Base-by-base conservation (phyloP, 2,329 filamentous ascomycete genomes). In the Aspergillus quadrilineatus region DNA sequence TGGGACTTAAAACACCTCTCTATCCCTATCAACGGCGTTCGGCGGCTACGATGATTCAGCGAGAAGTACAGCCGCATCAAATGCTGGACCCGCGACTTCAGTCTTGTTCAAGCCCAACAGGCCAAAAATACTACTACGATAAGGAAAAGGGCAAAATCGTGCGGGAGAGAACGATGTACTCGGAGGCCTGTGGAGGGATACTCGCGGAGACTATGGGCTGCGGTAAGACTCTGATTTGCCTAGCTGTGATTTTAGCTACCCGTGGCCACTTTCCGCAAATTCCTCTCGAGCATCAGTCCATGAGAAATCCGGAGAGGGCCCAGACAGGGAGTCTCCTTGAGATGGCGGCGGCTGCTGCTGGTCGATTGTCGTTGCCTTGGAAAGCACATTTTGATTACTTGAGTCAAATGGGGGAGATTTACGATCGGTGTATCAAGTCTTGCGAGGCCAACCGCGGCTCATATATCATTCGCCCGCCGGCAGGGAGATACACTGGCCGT, bases 211-310 rank as follows among this genome's bases (percentile, higher is more conserved):
- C 76, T 14, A 80, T 80, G 77, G 81, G 81, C 30, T 76, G 78
- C 46, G 92, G 93, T 0, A 97, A 97, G 76, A 97, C 93, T 0
- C 75, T 97, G 28, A 96, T 97, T 9, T 93, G 89, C 61, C 75
- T 97, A 15, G 81, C 88, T 6, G 75, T 91, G 2, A 86, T 97
- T 39, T 77, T 95, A 28, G 87, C 90, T 2, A 96, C 90, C 0
- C 85, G 83, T 64, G 79, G 86, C 32, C 82, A 92, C 59, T 82
- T 86, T 9, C 83, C 90, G 4, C 75, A 79, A 15, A 82, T 88
- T 3, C 88, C 92, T 1, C 80, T 85, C 3, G 70, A 87, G 52
- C 84, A 88, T 66, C 75, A 81, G 63, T 66, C 78, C 49, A 63
- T 74, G 41, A 55, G 77, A 67, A 46, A 74, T 65, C 62, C 77